Base-by-base conservation (phyloP, 768 basidiomycete species). In the Mycena metata region DNA sequence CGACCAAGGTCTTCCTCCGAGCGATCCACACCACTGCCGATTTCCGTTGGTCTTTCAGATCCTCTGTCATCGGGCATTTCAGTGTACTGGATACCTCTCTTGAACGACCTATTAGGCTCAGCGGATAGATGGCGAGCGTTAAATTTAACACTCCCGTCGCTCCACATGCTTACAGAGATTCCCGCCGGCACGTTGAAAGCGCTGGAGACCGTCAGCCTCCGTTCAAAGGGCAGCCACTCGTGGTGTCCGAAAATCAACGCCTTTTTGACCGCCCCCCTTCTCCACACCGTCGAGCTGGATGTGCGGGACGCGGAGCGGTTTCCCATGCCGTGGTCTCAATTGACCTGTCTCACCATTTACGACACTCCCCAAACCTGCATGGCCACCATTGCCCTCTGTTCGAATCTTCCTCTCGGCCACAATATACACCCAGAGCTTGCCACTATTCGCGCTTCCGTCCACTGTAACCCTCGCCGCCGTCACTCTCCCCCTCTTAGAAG, bases 261-360 rank as follows among this genome's bases (percentile, higher is more conserved):
- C 23, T 65, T 65, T 46, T 16, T 57, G 17, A 23, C 54, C 21
- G 54, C 64, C 30, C 54, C 55, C n/a, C 52, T n/a, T 33, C 64
- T 65, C n/a, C 64, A 30, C 36, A 24, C 54, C 6, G 64, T 47
- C 1, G 49, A 43, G 7, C 35, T 65, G 13, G 13, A 54, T 30
- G 41, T 47, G 33, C 13, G 19, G 39, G 21, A 49, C 12, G 30
- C 57, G 15, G 26, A 36, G 5, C n/a, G 30, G 30, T 12, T 58
- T 30, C 64, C 55, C 19, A 43, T 65, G n/a, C 64, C 64, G 23
- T 65, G 64, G 64, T 15, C 35, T n/a, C 64, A 65, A n/a, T 54
- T 65, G 43, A 57, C 24, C 23, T 12, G 17, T 21, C 21, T 45
- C 3, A 46, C 43, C 5, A 23, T 65, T 11, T 17, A 30, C 17